A percentile compares a stretch with the other conserved stretches of the same genome.
phyloP scores from a whole-genome alignment of 2,329 filamentous ascomycete genomes.

The Didymella keratinophila region DNA sequence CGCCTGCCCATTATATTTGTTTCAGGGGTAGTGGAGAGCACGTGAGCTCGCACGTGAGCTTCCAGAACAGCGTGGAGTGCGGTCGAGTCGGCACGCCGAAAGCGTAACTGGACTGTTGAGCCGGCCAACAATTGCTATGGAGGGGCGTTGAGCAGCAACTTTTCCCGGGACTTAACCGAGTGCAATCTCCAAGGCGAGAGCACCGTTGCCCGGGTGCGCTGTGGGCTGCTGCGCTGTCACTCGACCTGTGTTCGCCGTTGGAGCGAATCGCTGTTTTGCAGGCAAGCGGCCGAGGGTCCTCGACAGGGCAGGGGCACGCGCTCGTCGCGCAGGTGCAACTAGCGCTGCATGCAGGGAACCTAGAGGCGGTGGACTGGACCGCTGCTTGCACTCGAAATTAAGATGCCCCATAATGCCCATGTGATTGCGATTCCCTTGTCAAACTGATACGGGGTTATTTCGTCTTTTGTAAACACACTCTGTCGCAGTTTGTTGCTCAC shows the following conservation, averaged over 20 bases:
- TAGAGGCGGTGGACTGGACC: slow-evolving; percentile 16
- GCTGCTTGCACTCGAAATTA: slow-evolving; percentile 20
- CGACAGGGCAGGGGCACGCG: slow-evolving; percentile 16
- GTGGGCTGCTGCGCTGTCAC: slow-evolving; percentile 19
- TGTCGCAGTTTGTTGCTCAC: slow-evolving; percentile 12
- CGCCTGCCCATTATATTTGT: background rate
- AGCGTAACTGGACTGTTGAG: slow-evolving; percentile 15
- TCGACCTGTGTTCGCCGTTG: slow-evolving; percentile 7
- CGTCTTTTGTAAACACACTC: slow-evolving; percentile 18
- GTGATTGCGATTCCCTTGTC: slow-evolving; percentile 20
- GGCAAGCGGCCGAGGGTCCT: slow-evolving; percentile 4
- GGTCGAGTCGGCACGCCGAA: slow-evolving; percentile 10
- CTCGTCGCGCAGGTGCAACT: slow-evolving; percentile 11
- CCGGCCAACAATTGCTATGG: slow-evolving; percentile 7
- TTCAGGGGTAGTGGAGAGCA: slow-evolving; percentile 17
- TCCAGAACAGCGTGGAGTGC: slow-evolving; percentile 12
- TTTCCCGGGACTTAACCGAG: slow-evolving; percentile 3
- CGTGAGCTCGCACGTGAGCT: slow-evolving; percentile 20
- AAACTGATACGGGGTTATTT: slow-evolving; percentile 22
- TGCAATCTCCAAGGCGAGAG: slow-evolving; percentile 12
- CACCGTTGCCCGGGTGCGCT: slow-evolving; percentile 19
- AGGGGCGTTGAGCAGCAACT: slow-evolving; percentile 8
- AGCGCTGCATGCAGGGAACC: slow-evolving; percentile 20
- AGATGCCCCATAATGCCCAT: slow-evolving; percentile 9
- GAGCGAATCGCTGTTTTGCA: slow-evolving; percentile 9